Evolutionary conservation across 2,329 filamentous ascomycete species (phyloP).

Genomic region (Leptosphaerulina australis): DNA sequence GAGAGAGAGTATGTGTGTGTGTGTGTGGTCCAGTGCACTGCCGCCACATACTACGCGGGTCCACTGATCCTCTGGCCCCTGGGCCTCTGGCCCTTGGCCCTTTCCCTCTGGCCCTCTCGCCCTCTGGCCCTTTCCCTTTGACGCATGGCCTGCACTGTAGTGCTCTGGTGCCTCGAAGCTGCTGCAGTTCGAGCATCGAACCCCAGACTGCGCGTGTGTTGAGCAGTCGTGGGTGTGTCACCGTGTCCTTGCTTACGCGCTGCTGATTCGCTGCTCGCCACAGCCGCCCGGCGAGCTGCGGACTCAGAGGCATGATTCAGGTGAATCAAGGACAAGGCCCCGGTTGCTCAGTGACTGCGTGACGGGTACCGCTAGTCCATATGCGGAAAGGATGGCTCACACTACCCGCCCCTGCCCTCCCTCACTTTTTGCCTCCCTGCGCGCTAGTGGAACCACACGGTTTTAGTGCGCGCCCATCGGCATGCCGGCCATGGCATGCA

Average conservation of each 20-base stretch:
- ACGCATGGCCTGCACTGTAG: conserved; percentile 17
- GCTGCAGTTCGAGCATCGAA: conserved; percentile 40
- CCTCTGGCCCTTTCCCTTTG: conserved; percentile 13
- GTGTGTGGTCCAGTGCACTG: conserved; percentile 14
- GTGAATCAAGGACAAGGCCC: conserved; percentile 33
- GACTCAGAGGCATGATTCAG: conserved; percentile 31
- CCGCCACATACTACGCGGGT: conserved; percentile 25
- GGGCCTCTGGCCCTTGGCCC: too few species aligned
- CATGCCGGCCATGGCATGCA: conserved; percentile 37
- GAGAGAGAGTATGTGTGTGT: too few species aligned
- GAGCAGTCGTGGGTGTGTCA: conserved; percentile 32
- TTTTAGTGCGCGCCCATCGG: conserved; percentile 33
- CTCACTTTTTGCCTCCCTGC: conserved; percentile 36
- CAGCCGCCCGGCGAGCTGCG: conserved; percentile 35
- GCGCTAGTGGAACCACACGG: conserved; percentile 31
- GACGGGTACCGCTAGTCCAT: conserved; percentile 23
- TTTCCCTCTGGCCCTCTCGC: too few species aligned
- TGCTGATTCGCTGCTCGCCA: conserved; percentile 26
- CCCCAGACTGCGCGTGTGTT: conserved; percentile 27
- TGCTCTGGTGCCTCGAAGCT: conserved; percentile 33
- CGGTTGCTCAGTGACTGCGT: conserved; percentile 31
- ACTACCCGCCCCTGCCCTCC: conserved; percentile 26
- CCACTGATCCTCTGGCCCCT: too few species aligned
- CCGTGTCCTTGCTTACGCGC: conserved; percentile 22
- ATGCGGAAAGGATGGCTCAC: conserved; percentile 26